Evolutionary conservation across 345 rosid species (phyloP), one percentile per base, ranked within the genome.

Genomic region (Euclidium syriacum): DNA sequence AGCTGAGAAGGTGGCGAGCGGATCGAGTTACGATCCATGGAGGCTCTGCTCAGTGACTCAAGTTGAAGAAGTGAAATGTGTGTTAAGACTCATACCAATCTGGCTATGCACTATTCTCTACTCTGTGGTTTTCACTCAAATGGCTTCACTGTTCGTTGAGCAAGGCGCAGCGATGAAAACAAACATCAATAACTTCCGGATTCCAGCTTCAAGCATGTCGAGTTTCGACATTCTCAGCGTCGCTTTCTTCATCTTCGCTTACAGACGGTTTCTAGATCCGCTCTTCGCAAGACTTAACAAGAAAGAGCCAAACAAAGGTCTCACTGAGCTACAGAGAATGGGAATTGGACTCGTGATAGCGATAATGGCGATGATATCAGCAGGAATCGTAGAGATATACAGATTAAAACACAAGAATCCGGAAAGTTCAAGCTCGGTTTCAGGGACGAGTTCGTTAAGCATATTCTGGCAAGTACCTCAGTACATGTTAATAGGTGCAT

Each of bases 101-200:
- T 94, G 99, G 99, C 95, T 90, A 48, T 94, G 99, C 80, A 90
- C 99, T 36, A 90, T 94, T 17, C 73, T 90, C 20, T 94, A 85
- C 84, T 94, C 99, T 0, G 99, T 94, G 1, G 92, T 90, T 38
- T 94, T 90, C 80, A 90, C 99, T 26, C 97, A 94, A 70, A 90
- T 94, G 99, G 99, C 99, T 11, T 94, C 97, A 12, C 82, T 94
- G 20, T 94, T 94, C n/a, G 99, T 94, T 14, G 96, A 83, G 75
- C 99, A 94, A 77, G 99, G 97, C 4, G 99, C 85, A 1, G 87
- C 80, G 12, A 90, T 94, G 99, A 80, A 76, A 50, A 84, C 87
- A 10, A 79, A 60, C 27, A 50, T 87, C 25, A 71, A 79, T 1
- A 43, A 46, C 56, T 90, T 94, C 78, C 71, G 56, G 62, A 78